Evolutionary conservation across 139 green algal genomes (phyloP), one percentile per base, ranked within the genome.

Genomic region (Limnomonas spitsbergensis): DNA sequence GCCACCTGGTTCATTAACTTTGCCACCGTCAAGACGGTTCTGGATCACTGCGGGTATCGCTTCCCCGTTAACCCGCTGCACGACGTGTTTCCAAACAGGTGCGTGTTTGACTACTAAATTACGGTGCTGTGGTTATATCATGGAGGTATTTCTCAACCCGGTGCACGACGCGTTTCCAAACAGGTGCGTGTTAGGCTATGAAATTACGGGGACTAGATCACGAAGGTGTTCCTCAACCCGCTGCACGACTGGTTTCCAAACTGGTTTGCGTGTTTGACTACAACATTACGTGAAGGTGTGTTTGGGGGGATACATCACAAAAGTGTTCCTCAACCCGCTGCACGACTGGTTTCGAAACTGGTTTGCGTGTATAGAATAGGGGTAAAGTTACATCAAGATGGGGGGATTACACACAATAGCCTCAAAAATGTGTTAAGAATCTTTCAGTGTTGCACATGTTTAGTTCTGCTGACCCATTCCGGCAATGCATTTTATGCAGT

Each of bases 21-120:
- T 56, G 81, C 81, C 14, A 91, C 79, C 27, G 42, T 85, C 70
- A 93, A 93, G 82, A 93, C 88, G 0, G 88, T 93, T 14, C 29
- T 90, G 27, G 89, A 93, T 71, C 89, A 93, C 77, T 88, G 82
- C 76, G 82, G 85, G 26, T 89, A 93, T 61, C 47, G 67, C n/a
- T 86, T 82, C 26, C 86, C 88, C 1, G n/a, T 89, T 74, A 93
- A 93, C 79, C 84, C 82, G 26, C 68, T 93, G 24, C 85, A 91
- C 75, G 74, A 84, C 76, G 66, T 92, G 38, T 90, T 89, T 52
- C 85, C 86, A 27, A 92, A 94, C 80, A 86, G 66, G 31, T 72
- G 20, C 20, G 47, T 29, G 14, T 61, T 29, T 61, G 20, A 14
- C 14, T 61, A 61, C n/a, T n/a, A n/a, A n/a, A n/a, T n/a, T n/a